Evolutionary conservation across 352 stramenopile species (phyloP).

Genomic region (Phytophthora multivora): DNA sequence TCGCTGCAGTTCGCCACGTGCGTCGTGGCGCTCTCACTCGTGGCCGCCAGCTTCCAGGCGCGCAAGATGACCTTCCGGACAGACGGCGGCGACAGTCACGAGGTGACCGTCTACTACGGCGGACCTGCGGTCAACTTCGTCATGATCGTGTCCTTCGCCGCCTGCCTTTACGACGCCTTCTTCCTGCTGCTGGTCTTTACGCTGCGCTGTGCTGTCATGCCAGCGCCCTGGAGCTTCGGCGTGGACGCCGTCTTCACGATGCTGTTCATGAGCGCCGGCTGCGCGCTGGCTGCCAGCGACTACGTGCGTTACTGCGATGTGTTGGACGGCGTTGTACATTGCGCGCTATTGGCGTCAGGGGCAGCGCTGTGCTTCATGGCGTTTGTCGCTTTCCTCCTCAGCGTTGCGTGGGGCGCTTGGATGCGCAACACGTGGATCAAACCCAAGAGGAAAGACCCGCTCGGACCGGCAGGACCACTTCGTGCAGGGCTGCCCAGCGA

Average conservation of each 20-base stretch:
- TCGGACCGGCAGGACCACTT: constrained; percentile 1
- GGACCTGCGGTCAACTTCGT: constrained; percentile 64
- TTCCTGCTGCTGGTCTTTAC: constrained; percentile 57
- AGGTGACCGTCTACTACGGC: constrained; percentile 63
- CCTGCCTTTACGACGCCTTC: constrained; percentile 50
- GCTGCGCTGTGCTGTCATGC: constrained; percentile 34
- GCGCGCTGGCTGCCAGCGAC: constrained; percentile 62
- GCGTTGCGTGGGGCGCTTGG: constrained; percentile 65
- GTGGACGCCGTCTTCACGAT: constrained; percentile 72
- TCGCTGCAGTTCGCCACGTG: constrained; percentile 54
- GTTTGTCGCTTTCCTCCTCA: constrained; percentile 66
- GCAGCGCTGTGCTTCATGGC: constrained; percentile 63
- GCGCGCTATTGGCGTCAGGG: constrained; percentile 47
- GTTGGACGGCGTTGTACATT: constrained; percentile 49
- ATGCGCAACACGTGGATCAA: constrained; percentile 44
- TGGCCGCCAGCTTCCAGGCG: constrained; percentile 52
- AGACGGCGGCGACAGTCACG: constrained; percentile 11
- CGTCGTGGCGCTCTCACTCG: constrained; percentile 52
- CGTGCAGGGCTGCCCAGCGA: not conserved
- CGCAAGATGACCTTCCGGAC: constrained; percentile 31
- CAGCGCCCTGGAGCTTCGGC: constrained; percentile 49
- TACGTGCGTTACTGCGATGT: constrained; percentile 69
- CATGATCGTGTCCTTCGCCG: constrained; percentile 65
- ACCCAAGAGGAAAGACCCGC: constrained; percentile 19
- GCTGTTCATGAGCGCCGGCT: constrained; percentile 69